These are phyloP conservation scores for Verticillium dahliae DNA, from an alignment of 2,329 filamentous ascomycete genomes.

Conservation along the genomic window DNA sequence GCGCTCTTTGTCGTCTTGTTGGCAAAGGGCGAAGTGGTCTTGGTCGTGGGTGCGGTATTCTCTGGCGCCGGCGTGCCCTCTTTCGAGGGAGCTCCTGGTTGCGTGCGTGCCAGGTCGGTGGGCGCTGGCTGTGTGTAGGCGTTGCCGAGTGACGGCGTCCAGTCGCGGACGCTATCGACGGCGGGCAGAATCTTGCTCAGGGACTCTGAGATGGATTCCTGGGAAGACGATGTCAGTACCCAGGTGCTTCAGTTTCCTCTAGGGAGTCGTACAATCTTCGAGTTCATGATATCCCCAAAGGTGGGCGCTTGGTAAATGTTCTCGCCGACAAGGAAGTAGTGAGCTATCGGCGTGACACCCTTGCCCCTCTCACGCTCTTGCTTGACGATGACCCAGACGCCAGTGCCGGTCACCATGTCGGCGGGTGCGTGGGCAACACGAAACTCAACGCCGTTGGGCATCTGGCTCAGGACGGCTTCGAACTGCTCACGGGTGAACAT, in stretches of 20 bases:
- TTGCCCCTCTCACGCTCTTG: constrained; percentile 55
- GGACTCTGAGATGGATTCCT: constrained; percentile 20
- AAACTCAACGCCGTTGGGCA: constrained; percentile 58
- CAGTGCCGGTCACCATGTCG: constrained; percentile 57
- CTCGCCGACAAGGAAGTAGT: constrained; percentile 60
- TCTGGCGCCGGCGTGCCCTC: constrained; percentile 43
- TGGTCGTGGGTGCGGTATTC: constrained; percentile 13
- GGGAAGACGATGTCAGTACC: not conserved
- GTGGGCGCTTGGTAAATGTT: constrained; percentile 63
- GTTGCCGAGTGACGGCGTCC: constrained; percentile 49
- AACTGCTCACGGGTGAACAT: constrained; percentile 57
- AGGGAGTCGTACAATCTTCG: constrained; percentile 40
- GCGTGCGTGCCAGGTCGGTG: constrained; percentile 14
- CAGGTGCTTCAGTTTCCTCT: not conserved
- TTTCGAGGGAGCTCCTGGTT: constrained; percentile 26
- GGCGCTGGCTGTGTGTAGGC: constrained; percentile 36
- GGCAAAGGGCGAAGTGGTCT: constrained; percentile 16
- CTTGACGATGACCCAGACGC: constrained; percentile 65
- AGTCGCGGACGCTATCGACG: constrained; percentile 43
- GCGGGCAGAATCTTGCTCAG: constrained; percentile 46
- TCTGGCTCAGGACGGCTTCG: constrained; percentile 54
- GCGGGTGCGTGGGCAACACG: constrained; percentile 59
- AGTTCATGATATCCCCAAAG: constrained; percentile 51
- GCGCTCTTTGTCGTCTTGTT: constrained; percentile 33
- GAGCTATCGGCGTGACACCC: constrained; percentile 48